Base-by-base conservation (phyloP, 2,329 filamentous ascomycete species). In the Coniosporium tulheliwenetii region DNA sequence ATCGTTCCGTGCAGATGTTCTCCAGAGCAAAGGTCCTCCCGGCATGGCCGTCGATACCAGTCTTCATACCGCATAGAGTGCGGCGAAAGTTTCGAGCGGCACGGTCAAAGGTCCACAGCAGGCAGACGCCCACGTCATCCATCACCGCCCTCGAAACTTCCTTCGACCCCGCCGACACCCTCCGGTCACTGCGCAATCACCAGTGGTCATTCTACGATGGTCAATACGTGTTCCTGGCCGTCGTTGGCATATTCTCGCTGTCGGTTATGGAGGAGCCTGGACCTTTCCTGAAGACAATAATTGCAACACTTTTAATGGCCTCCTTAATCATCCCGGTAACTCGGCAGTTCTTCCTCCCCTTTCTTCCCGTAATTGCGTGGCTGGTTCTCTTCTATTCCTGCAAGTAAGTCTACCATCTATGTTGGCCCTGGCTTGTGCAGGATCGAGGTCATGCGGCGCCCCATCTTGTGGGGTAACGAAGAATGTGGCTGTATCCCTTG, bases 311-410 rank as follows among this genome's bases (percentile, higher is more conserved):
- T 40, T 70, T 87, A 45, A 66, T 81, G 44, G 66, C 77, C 49
- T 75, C 86, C 30, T 67, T 93, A 33, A 67, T 89, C 36, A 73
- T 94, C 60, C 89, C 89, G 5, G 72, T 85, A 39, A 93, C 87
- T 3, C 74, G 85, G 47, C 89, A 96, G 59, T 93, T 95, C 60
- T 85, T 94, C 57, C 69, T 94, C 35, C 87, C 89, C 8, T 86
- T 86, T 40, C 69, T 91, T 44, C 81, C 85, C 5, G 85, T 93
- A 47, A 80, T 84, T 60, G 79, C 78, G 16, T 96, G 87, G 75
- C 69, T 95, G 34, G 67, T 95, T 38, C 85, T 93, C 59, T 95
- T 94, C 66, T 94, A 91, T 61, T 79, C 81, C 47, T 91, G 83
- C 69, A 81, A 89, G 85, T 93, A 77, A 68, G 85, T 75, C 41